phyloP scores from a whole-genome alignment of 805 yeast species.

The Pichia ethanolica region DNA sequence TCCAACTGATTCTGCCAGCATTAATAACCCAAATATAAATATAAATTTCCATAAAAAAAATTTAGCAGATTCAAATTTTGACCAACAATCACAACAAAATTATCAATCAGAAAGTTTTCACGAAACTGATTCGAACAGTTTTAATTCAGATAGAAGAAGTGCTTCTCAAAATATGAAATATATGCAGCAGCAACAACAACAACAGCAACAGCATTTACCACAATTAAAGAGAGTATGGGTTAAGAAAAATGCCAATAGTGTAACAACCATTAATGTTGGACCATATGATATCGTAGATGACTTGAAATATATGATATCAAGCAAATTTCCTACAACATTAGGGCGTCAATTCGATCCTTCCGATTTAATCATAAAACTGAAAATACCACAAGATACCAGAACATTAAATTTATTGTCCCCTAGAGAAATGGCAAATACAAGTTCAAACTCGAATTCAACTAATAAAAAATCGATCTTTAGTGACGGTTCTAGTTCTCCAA shows the following conservation, averaged over 20 bases:
- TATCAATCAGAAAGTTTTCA: too few relatives aligned
- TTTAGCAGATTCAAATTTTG: too few relatives aligned
- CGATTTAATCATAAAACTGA: constrained; percentile 39
- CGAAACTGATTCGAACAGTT: too few relatives aligned
- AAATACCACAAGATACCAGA: constrained; percentile 10
- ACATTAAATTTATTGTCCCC: too few relatives aligned
- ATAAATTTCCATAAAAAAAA: too few relatives aligned
- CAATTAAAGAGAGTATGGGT: constrained; percentile 46
- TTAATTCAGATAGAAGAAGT: too few relatives aligned
- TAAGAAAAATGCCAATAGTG: constrained; percentile 39
- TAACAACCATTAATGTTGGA: constrained; percentile 63
- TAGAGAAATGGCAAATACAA: background rate
- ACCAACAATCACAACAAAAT: too few relatives aligned
- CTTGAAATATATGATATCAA: constrained; percentile 55
- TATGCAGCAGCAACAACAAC: background rate
- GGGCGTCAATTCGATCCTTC: constrained; percentile 62
- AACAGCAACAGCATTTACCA: background rate
- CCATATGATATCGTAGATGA: constrained; percentile 73
- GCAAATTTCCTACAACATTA: constrained; percentile 61
- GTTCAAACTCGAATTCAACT: background rate
- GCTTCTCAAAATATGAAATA: too few relatives aligned
- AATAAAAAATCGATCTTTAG: background rate
- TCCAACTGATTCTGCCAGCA: background rate
- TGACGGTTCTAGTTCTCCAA: constrained; percentile 1
- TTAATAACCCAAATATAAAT: too few relatives aligned